Conservation (phyloP, 2,329 filamentous ascomycete genomes). For the Nannizziopsis barbatae region DNA sequence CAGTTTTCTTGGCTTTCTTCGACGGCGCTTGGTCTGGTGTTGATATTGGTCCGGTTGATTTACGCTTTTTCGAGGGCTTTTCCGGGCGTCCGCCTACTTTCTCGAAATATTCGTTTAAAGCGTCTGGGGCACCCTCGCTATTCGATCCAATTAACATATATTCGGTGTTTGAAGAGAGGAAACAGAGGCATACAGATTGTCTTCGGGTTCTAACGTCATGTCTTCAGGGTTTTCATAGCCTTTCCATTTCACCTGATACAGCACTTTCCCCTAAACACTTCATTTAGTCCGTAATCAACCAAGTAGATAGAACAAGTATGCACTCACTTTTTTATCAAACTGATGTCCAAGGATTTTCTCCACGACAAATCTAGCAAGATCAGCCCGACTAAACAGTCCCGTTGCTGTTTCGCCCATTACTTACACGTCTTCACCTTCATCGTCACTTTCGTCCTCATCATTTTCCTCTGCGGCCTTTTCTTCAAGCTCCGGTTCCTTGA, state of each 20-base stretch:
- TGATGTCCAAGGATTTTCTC: constrained; percentile 32
- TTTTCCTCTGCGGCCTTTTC: constrained; percentile 13
- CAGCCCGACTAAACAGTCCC: neutral
- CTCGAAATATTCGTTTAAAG: constrained; percentile 33
- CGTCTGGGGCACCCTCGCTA: constrained; percentile 31
- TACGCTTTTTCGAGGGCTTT: constrained; percentile 17
- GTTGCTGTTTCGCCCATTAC: constrained; percentile 9
- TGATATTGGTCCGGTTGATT: constrained; percentile 21
- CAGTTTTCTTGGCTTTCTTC: constrained; percentile 22
- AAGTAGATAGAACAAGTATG: constrained; percentile 5
- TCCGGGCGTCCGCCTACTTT: constrained; percentile 34
- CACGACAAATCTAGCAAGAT: constrained; percentile 29
- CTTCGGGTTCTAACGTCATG: constrained; percentile 38
- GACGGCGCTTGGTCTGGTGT: constrained; percentile 20
- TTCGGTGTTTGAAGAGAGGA: neutral
- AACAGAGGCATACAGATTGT: constrained; percentile 27
- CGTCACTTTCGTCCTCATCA: constrained; percentile 22
- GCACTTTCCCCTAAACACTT: constrained; percentile 25
- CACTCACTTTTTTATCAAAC: constrained; percentile 27
- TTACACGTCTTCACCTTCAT: constrained; percentile 30
- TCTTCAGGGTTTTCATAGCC: constrained; percentile 36
- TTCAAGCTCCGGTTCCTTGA: constrained; percentile 19
- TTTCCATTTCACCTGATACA: constrained; percentile 39
- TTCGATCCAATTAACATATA: constrained; percentile 16
- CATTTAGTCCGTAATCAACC: constrained; percentile 10